phyloP scores from a whole-genome alignment of 2,329 filamentous ascomycete species.

The Exophiala calicioides region DNA sequence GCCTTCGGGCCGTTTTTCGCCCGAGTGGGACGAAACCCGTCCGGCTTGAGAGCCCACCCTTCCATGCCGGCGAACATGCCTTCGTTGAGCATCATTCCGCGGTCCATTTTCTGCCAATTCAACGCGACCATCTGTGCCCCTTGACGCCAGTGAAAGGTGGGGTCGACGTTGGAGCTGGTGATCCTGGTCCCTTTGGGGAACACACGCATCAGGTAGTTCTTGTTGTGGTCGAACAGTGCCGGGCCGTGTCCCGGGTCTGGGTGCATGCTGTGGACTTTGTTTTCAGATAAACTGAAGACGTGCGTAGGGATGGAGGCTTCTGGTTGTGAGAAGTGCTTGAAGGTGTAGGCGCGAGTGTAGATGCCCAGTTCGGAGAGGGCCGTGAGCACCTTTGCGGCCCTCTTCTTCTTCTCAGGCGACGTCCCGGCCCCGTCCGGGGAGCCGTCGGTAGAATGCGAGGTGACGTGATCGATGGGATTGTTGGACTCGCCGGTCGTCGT shows the following conservation, averaged over 20 bases:
- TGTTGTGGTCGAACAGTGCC: conserved; percentile 78
- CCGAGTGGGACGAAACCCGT: conserved; percentile 61
- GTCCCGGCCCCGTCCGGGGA: conserved; percentile 27
- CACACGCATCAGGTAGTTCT: conserved; percentile 77
- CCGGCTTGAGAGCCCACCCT: conserved; percentile 84
- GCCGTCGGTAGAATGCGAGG: conserved; percentile 44
- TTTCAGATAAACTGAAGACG: conserved; percentile 65
- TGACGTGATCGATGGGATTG: conserved; percentile 26
- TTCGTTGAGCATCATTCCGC: conserved; percentile 94
- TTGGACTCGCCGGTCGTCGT: conserved; percentile 38
- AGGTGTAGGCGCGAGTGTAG: conserved; percentile 85
- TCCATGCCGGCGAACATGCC: conserved; percentile 81
- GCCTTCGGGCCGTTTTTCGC: conserved; percentile 34
- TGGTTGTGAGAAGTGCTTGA: conserved; percentile 69
- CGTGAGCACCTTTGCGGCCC: conserved; percentile 66
- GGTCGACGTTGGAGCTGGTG: conserved; percentile 82
- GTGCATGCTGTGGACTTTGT: conserved; percentile 66
- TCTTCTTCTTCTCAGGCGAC: conserved; percentile 43
- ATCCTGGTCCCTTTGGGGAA: conserved; percentile 84
- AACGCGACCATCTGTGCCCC: conserved; percentile 89
- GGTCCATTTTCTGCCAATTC: conserved; percentile 90
- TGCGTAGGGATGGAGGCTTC: conserved; percentile 59
- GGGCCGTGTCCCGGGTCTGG: conserved; percentile 50
- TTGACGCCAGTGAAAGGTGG: conserved; percentile 80
- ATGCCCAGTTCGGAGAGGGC: conserved; percentile 73